phyloP scores from a whole-genome alignment of 768 basidiomycete genomes.

The Auriscalpium microsporum region DNA sequence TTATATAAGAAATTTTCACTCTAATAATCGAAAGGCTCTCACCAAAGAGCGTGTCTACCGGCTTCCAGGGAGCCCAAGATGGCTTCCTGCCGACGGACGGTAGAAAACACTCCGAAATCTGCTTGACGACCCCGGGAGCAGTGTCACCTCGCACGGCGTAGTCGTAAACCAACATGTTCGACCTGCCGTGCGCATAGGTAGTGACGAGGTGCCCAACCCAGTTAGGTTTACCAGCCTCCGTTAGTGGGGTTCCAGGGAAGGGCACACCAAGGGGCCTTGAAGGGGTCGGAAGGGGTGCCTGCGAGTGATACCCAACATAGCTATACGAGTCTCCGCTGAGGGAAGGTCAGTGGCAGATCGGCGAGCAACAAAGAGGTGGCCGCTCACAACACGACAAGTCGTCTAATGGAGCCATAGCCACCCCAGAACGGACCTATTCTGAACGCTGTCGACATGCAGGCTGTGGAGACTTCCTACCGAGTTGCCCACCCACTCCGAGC shows the following conservation, averaged over 20 bases:
- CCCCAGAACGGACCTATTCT: conserved; percentile 11
- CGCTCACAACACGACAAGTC: conserved; percentile 10
- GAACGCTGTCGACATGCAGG: conserved; percentile 3
- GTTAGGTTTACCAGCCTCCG: conserved; percentile 9
- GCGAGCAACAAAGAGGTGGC: neutral
- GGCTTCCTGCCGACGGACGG: conserved; percentile 27
- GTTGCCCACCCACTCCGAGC: too few species aligned
- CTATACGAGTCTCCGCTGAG: conserved; percentile 10
- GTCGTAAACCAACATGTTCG: conserved; percentile 14
- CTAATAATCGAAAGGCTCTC: conserved; percentile 7
- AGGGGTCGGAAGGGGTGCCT: conserved; percentile 7
- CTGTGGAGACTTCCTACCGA: too few species aligned
- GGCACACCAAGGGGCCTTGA: conserved; percentile 9
- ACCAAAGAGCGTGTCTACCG: conserved; percentile 40
- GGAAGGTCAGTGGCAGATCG: neutral
- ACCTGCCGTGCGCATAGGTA: conserved; percentile 9
- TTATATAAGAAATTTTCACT: neutral
- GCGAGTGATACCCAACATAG: conserved; percentile 9
- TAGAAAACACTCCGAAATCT: conserved; percentile 10
- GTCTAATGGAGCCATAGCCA: conserved; percentile 7
- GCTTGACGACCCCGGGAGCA: conserved; percentile 14
- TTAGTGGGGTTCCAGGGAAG: conserved; percentile 7
- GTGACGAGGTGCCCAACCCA: conserved; percentile 12
- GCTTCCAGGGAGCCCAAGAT: conserved; percentile 33
- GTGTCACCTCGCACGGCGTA: conserved; percentile 15